Percentiles rank a stretch among this genome's conserved stretches.
These are phyloP conservation scores for Kodamaea nitidulidarum DNA, from an alignment of 805 yeast genomes.

Conservation along the genomic window DNA sequence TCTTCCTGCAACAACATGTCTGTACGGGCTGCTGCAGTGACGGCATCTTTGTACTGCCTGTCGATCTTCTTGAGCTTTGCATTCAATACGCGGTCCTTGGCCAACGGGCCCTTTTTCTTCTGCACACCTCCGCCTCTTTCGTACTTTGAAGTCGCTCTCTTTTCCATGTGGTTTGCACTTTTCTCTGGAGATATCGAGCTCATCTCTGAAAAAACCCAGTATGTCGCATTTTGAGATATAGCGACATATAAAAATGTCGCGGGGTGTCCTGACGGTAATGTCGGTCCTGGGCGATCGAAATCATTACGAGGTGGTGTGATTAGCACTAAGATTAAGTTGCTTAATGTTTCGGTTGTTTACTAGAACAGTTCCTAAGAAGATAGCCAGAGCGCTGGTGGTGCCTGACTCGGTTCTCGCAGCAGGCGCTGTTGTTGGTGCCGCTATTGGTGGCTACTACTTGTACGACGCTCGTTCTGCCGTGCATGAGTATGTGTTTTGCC, in stretches of 20 bases:
- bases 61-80: constrained; percentile 67
- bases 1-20: constrained; percentile 83
- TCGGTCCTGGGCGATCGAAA: background rate
- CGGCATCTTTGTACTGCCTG: constrained; percentile 69
- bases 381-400: constrained; percentile 10
- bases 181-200: constrained; percentile 4
- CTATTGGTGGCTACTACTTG: constrained; percentile 48
- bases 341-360: constrained; percentile 8
- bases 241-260: constrained; percentile 6
- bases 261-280: background rate
- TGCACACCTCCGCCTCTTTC: constrained; percentile 9
- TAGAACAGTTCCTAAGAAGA: constrained; percentile 6
- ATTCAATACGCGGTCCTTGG: constrained; percentile 32
- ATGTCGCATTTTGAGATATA: background rate
- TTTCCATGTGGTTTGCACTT: constrained; percentile 1
- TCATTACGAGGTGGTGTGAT: constrained; percentile 1
- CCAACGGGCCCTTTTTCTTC: constrained; percentile 13
- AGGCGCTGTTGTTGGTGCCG: constrained; percentile 22
- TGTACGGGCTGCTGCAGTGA: constrained; percentile 79
- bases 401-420: constrained; percentile 18
- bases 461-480: constrained; percentile 78
- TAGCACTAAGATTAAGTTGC: background rate
- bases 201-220: constrained; percentile 4
- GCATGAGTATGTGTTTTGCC: constrained; percentile 79
- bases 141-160: constrained; percentile 7